Percentiles rank a stretch among this genome's conserved stretches.
These are phyloP conservation scores for Fomitopsis serialis DNA, from an alignment of 768 basidiomycete genomes.

Conservation along the genomic window DNA sequence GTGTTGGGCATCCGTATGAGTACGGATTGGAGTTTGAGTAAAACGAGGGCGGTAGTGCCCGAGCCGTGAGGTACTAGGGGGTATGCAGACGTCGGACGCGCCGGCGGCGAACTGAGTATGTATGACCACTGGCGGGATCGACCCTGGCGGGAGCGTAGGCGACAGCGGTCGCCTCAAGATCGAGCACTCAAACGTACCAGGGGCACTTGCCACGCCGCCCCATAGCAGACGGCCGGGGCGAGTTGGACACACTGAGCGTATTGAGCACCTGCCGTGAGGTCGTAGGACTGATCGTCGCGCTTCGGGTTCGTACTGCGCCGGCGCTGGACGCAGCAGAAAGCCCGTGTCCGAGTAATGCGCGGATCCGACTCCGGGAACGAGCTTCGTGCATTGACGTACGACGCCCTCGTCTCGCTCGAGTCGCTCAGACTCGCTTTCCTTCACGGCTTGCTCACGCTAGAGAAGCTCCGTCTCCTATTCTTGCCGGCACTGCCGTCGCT, in stretches of 20 bases:
- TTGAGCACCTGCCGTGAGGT: background rate
- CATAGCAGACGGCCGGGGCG: background rate
- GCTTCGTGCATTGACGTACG: background rate
- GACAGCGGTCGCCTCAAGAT: slow-evolving; percentile 14
- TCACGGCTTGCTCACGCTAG: background rate
- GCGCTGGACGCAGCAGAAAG: too few species aligned
- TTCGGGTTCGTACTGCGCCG: background rate
- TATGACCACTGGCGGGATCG: slow-evolving; percentile 5
- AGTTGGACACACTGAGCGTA: background rate
- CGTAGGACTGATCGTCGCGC: background rate
- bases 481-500: background rate
- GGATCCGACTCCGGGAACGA: slow-evolving; percentile 1
- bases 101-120: too few species aligned
- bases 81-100: too few species aligned
- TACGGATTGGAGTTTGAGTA: too few species aligned
- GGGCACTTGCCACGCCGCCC: background rate
- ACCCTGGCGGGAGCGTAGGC: slow-evolving; percentile 6
- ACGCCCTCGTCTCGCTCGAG: slow-evolving; percentile 1
- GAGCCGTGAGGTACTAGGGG: too few species aligned
- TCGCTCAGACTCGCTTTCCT: background rate
- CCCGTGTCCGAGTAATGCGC: background rate
- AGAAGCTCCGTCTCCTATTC: slow-evolving; percentile 4
- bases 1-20: too few species aligned
- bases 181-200: background rate
- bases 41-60: too few species aligned